Base-by-base conservation (phyloP, 148 eudicot genomes). In the Heliamphora exappendiculata region DNA sequence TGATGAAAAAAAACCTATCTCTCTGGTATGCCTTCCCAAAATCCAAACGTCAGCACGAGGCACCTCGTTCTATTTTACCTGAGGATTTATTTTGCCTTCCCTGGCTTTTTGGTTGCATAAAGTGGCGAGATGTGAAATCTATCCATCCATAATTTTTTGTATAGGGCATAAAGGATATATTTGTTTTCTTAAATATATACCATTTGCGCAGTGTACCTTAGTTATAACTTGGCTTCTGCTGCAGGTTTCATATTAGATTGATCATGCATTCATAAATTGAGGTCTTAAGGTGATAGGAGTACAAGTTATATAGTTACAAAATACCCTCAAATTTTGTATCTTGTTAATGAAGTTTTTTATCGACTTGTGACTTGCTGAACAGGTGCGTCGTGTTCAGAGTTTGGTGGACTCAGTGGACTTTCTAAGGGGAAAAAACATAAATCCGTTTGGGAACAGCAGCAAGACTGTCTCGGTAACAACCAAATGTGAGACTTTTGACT, bases 301-400 rank as follows among this genome's bases (percentile, higher is more conserved):
- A 19, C 4, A 14, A 31, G 20, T 42, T 62, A 29, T 28, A 11
- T 62, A 59, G 69, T n/a, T 41, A 16, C 4, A 10, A 16, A 20
- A 12, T 70, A 51, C 14, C n/a, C n/a, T n/a, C n/a, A n/a, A n/a
- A n/a, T 2, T n/a, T 51, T 67, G 34, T 6, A 14, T n/a, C n/a
- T n/a, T n/a, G n/a, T n/a, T n/a, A n/a, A n/a, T n/a, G n/a, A n/a
- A n/a, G n/a, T n/a, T n/a, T n/a, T n/a, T n/a, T n/a, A n/a, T 51
- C 26, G 20, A 72, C 13, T 19, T 70, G 26, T 22, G 33, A 7
- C 22, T 33, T 29, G 20, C 26, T 73, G 51, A 75, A 77, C 86
- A 93, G 98, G 96, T 93, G 67, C 84, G 81, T 26, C 93, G 98
- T 64, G 88, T 93, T 54, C 98, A 91, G 66, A 70, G 86, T 81